Evolutionary conservation across 495 filamentous ascomycete species (phyloP).

Genomic region (Penicillium tannophilum): DNA sequence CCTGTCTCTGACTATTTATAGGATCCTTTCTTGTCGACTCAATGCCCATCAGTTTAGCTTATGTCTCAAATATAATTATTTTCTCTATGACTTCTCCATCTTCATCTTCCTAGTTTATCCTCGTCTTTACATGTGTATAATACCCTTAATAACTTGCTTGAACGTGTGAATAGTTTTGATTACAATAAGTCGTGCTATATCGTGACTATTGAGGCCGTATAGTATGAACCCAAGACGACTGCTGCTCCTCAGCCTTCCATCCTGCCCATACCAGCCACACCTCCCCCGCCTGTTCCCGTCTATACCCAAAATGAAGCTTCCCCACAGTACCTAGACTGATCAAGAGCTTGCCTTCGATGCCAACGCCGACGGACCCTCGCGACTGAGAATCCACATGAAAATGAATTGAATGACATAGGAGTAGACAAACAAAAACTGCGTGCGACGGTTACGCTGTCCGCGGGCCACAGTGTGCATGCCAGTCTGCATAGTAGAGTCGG

Average conservation of each 20-base stretch:
- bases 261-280: background rate
- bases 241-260: background rate
- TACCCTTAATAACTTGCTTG: background rate
- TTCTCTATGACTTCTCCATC: background rate
- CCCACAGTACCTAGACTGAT: background rate
- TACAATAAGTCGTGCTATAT: constrained; percentile 39
- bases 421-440: constrained; percentile 95
- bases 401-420: constrained; percentile 89
- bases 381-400: constrained; percentile 91
- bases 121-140: background rate
- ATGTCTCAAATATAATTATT: background rate
- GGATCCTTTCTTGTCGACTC: background rate
- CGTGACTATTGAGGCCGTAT: constrained; percentile 20
- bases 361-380: constrained; percentile 45
- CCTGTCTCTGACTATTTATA: constrained; percentile 32
- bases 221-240: constrained; percentile 6
- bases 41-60: background rate
- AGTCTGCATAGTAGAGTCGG: constrained; percentile 61
- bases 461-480: constrained; percentile 77
- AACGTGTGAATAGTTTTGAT: constrained; percentile 29
- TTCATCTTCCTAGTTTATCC: background rate
- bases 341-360: constrained; percentile 31
- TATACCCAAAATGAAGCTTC: constrained; percentile 29
- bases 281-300: constrained; percentile 19
- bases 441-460: constrained; percentile 83